Base-by-base conservation (phyloP, 2,329 filamentous ascomycete species). In the Ophiostoma quercus region DNA sequence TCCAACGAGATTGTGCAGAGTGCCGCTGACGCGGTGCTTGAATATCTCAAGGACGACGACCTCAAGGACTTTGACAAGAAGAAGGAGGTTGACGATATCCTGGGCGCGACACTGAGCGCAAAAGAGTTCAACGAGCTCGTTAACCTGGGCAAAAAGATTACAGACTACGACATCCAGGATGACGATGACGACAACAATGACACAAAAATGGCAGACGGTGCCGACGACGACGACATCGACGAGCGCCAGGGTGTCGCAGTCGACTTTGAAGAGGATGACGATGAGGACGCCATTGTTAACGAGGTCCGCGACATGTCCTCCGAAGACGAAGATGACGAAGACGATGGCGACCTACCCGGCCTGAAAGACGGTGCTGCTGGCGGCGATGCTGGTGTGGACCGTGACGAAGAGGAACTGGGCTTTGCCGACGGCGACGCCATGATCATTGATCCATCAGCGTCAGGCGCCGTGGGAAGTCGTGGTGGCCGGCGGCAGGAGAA, bases 61-160 rank as follows among this genome's bases (percentile, higher is more conserved):
- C 83, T 97, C 82, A 98, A 98, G 79, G 95, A 99, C 78, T 92
- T 96, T 71, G 95, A 99, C 78, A 97, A 96, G 84, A 99, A 99
- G 83, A 97, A 94, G 80, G 93, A 97, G 78, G 88, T 98, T 62
- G 95, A 99, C 75, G 95, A 98, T 74, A 88, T 98, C 71, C 80
- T 99, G 60, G 95, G 94, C n/a, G 86, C 86, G 47, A 88, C 88
- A 0, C 87, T 97, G 82, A 89, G 85, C 67, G 87, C 92, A 1
- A 96, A 97, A 77, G 90, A 97, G 78, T 99, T 98, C 82, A 98
- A 98, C 77, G 94, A 98, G 81, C 82, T 99, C 74, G 89, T 98
- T 69, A 99, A 97, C 77, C 82, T 99, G 62, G 92, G 94, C 73
- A 99, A 99, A 83, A 99, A 99, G 81, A 97, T 99, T 73, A 99